Percentiles rank a stretch among this genome's conserved stretches.
Conservation (phyloP, 1,284 basidiomycete genomes). For the Tilletia setariae region DNA sequence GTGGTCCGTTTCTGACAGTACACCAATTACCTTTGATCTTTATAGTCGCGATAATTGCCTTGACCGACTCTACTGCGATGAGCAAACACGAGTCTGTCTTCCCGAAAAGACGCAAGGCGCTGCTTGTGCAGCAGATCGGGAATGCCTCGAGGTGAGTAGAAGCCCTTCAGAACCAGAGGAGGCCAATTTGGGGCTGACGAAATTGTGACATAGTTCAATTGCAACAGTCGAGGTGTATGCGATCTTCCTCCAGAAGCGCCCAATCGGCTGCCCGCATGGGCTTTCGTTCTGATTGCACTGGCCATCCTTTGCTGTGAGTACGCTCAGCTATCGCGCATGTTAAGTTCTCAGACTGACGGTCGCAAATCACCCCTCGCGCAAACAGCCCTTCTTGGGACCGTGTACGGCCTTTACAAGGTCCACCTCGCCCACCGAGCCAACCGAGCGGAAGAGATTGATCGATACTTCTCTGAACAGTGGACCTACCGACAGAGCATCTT, state of each 20-base stretch:
- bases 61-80: slow-evolving; percentile 22
- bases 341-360: neutral
- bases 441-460: slow-evolving; percentile 23
- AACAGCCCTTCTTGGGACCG: slow-evolving; percentile 13
- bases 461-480: slow-evolving; percentile 26
- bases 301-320: slow-evolving; percentile 18
- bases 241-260: slow-evolving; percentile 19
- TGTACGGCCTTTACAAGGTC: slow-evolving; percentile 17
- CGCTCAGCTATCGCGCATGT: neutral
- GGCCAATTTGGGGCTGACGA: neutral
- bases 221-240: slow-evolving; percentile 12
- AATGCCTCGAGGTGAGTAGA: slow-evolving; percentile 21
- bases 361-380: neutral
- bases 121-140: slow-evolving; percentile 17
- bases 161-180: neutral
- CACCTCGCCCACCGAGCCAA: slow-evolving; percentile 18
- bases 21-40: neutral
- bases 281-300: slow-evolving; percentile 20
- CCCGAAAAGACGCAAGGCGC: slow-evolving; percentile 16
- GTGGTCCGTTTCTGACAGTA: neutral
- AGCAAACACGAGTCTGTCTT: slow-evolving; percentile 4
- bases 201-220: slow-evolving; percentile 19
- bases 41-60: slow-evolving; percentile 21
- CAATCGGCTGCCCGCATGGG: slow-evolving; percentile 18
- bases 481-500: slow-evolving; percentile 22